These are phyloP conservation scores for Lentinula raphanica DNA, from an alignment of 768 basidiomycete species.

Conservation along the genomic window DNA sequence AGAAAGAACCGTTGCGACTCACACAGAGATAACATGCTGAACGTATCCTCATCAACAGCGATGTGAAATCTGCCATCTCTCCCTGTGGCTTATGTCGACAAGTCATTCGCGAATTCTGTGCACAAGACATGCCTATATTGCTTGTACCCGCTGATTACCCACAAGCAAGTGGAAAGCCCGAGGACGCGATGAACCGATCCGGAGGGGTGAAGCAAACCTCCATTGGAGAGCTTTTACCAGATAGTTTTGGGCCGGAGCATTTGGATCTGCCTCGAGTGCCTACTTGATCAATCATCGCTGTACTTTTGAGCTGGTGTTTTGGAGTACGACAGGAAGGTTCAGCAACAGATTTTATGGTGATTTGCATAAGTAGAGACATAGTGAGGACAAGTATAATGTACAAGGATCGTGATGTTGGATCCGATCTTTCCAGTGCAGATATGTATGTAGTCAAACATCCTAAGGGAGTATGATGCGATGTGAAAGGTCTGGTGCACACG, in stretches of 20 bases:
- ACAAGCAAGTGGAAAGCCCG: constrained; percentile 15
- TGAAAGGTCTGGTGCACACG: not conserved
- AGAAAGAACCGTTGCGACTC: not conserved
- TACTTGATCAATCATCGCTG: not conserved
- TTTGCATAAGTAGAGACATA: no score
- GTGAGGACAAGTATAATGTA: no score
- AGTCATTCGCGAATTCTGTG: constrained; percentile 82
- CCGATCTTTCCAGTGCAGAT: no score
- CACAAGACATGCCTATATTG: constrained; percentile 63
- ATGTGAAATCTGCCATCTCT: constrained; percentile 61
- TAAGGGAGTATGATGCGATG: not conserved
- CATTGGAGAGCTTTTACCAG: constrained; percentile 68
- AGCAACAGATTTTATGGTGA: no score
- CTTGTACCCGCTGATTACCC: constrained; percentile 67
- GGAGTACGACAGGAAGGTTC: no score
- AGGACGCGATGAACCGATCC: constrained; percentile 32
- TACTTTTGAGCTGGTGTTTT: no score
- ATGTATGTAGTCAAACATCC: no score
- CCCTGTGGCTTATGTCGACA: constrained; percentile 96
- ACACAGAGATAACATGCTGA: not conserved
- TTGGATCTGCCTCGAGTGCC: constrained; percentile 42
- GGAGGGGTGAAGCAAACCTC: constrained; percentile 60
- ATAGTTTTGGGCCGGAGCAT: constrained; percentile 89
- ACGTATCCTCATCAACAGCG: constrained; percentile 39
- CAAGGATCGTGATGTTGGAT: not conserved